Evolutionary conservation across 163 green algal species (phyloP).

Genomic region (Smithsoniella earleae): DNA sequence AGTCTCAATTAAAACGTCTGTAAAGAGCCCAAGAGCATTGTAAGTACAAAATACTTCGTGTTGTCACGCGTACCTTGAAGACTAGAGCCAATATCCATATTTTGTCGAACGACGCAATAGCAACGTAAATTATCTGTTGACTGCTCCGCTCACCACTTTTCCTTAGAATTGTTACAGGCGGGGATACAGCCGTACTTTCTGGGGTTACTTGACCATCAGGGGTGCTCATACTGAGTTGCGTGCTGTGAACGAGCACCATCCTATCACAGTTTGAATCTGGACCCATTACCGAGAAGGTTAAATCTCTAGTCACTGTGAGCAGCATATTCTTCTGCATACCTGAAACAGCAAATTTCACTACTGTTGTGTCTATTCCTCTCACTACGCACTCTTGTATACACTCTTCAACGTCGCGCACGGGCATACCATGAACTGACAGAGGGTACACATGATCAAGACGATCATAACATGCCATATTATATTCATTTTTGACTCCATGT

Average conservation of each 20-base stretch:
- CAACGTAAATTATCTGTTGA: conserved; percentile 9
- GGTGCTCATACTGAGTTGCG: too few species aligned
- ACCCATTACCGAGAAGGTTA: conserved; percentile 19
- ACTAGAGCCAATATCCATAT: background rate
- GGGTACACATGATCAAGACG: background rate
- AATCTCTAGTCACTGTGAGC: background rate
- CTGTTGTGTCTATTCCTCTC: too few species aligned
- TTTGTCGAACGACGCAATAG: background rate
- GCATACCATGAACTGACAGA: conserved; percentile 1
- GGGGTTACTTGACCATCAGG: too few species aligned
- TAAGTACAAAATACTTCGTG: background rate
- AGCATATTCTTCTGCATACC: conserved; percentile 3
- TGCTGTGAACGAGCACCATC: too few species aligned
- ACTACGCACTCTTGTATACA: conserved; percentile 3
- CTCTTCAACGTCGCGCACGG: background rate
- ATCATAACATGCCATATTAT: conserved; percentile 12
- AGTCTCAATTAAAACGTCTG: background rate
- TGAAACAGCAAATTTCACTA: too few species aligned
- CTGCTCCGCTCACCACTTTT: background rate
- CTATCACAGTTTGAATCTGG: too few species aligned
- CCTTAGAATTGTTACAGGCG: background rate
- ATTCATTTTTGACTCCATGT: background rate
- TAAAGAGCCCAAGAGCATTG: background rate
- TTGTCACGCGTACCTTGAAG: background rate
- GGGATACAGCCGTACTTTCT: background rate